phyloP scores from a whole-genome alignment of 1,139 yeast genomes.

The Pichia sp. region DNA sequence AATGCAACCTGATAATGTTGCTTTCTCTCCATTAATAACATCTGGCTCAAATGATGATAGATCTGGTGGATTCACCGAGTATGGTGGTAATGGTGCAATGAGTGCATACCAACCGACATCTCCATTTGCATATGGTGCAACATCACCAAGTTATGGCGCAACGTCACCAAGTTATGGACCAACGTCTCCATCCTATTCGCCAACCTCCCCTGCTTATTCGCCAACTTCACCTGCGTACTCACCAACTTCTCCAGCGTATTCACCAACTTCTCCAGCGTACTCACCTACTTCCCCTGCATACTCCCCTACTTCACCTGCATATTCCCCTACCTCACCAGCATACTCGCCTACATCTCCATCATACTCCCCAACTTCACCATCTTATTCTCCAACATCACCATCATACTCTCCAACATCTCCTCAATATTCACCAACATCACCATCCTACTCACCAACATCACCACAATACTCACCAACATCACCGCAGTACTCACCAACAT shows the following conservation, averaged over 20 bases:
- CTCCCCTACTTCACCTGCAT: constrained; percentile 67
- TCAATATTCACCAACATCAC: constrained; percentile 65
- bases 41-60: constrained; percentile 63
- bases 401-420: constrained; percentile 64
- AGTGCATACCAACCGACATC: constrained; percentile 53
- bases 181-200: constrained; percentile 36
- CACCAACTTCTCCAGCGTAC: constrained; percentile 64
- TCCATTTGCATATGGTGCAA: constrained; percentile 51
- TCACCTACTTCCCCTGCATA: constrained; percentile 65
- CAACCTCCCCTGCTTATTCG: constrained; percentile 38
- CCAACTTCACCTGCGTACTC: constrained; percentile 58
- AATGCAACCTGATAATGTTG: constrained; percentile 71
- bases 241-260: constrained; percentile 48
- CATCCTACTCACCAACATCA: constrained; percentile 65
- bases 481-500: constrained; percentile 63
- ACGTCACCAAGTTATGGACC: constrained; percentile 44
- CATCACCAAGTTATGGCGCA: constrained; percentile 48
- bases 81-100: constrained; percentile 65
- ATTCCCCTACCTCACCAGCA: constrained; percentile 57
- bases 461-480: constrained; percentile 67
- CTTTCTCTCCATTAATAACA: constrained; percentile 90
- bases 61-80: constrained; percentile 85
- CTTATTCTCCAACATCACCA: constrained; percentile 49
- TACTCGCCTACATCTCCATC: constrained; percentile 50
- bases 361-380: constrained; percentile 64